Base-by-base conservation (phyloP, 306 rosid genomes). In the Astragalus membranaceus region DNA sequence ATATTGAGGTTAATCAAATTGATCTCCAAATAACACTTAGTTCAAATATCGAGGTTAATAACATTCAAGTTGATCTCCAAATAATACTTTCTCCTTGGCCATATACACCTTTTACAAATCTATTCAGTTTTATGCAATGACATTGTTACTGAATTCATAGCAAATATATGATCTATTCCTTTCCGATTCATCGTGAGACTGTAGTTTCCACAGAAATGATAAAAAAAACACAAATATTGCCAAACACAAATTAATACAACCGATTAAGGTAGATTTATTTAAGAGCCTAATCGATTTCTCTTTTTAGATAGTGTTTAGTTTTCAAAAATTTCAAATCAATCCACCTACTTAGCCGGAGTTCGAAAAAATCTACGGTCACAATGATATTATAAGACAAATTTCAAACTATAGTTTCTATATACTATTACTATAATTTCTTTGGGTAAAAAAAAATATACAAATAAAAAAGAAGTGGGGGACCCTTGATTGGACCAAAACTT, bases 371-470 rank as follows among this genome's bases (percentile, higher is more conserved):
- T 48, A 48, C 6, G 37, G 37, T 44, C 14, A n/a, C 52, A n/a
- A 36, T 17, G 36, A 32, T 51, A 29, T 72, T 36, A 23, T 50
- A 10, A 48, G 42, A 26, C 46, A 63, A n/a, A 23, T 30, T 1
- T 37, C 35, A 74, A 65, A 47, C 12, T 20, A 30, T 4, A 30
- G 51, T 12, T 46, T 44, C 4, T 55, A 47, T 64, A 46, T 41
- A 49, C 54, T 15, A 55, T 12, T 55, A 36, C 7, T 55, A 36
- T 42, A 44, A 41, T 35, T 59, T 57, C 43, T 42, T 32, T 37
- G 50, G 29, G 44, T 52, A 48, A 48, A 54, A 60, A 49, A 69
- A 75, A 11, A 75, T 70, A 58, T 67, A 67, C 70, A 72, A 11
- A 32, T 36, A 5, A 49, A 54, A 54, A 29, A 49, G 26, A 36